These are phyloP conservation scores for Fusarium sp. DNA, from an alignment of 2,329 filamentous ascomycete genomes.

Conservation along the genomic window DNA sequence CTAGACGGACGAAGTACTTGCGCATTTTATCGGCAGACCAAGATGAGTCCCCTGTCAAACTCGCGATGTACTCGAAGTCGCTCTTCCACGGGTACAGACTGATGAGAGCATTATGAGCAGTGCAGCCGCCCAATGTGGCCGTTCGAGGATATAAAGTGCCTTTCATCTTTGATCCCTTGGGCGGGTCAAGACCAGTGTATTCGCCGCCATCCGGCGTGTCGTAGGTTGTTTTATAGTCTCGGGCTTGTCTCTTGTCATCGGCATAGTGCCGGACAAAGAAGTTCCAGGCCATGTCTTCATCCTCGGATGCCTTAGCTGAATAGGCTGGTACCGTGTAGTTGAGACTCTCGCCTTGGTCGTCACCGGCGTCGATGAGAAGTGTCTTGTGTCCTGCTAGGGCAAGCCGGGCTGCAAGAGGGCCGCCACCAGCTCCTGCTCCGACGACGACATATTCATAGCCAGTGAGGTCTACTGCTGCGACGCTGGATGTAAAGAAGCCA, in stretches of 20 bases:
- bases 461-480: slow-evolving; percentile 9
- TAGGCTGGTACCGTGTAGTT: slow-evolving; percentile 69
- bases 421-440: slow-evolving; percentile 71
- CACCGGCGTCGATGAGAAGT: slow-evolving; percentile 72
- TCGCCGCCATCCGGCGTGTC: slow-evolving; percentile 61
- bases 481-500: no score
- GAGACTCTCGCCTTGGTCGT: slow-evolving; percentile 63
- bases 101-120: slow-evolving; percentile 72
- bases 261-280: slow-evolving; percentile 74
- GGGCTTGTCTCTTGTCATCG: slow-evolving; percentile 64
- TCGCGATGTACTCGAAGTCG: slow-evolving; percentile 70
- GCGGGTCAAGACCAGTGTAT: slow-evolving; percentile 62
- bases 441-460: slow-evolving; percentile 71
- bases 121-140: slow-evolving; percentile 63
- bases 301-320: slow-evolving; percentile 66
- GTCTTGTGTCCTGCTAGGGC: slow-evolving; percentile 71
- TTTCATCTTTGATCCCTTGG: slow-evolving; percentile 56
- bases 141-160: slow-evolving; percentile 63
- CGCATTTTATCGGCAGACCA: slow-evolving; percentile 73
- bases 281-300: slow-evolving; percentile 70
- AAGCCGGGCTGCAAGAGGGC: slow-evolving; percentile 69
- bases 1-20: slow-evolving; percentile 68
- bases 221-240: slow-evolving; percentile 72
- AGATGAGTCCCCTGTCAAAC: slow-evolving; percentile 70
- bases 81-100: slow-evolving; percentile 70